Base-by-base conservation (phyloP, 371 early-diverging fungal species). In the Haplosporangium sp. region DNA sequence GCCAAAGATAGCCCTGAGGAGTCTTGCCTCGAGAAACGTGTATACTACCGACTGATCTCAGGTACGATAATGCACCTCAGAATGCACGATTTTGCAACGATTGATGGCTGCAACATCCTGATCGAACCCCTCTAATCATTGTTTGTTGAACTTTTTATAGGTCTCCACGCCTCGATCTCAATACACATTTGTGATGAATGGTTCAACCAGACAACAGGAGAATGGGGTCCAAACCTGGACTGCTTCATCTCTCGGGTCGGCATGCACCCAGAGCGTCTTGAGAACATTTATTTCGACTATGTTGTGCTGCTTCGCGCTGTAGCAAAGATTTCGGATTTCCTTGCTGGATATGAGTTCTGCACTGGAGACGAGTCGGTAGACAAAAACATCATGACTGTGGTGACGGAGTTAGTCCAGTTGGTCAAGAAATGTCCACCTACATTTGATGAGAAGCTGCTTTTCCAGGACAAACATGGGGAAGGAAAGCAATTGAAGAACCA, bases 121-220 rank as follows among this genome's bases (percentile, higher is more conserved):
- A 48, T 23, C n/a, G 29, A 29, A 38, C 9, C 29, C 13, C 21
- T 29, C 40, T 23, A 18, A 9, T 42, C 18, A 55, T 37, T 42
- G 6, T 53, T 29, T 40, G 12, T 46, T 48, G 53, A 12, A 51
- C 43, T 38, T 11, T 13, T 13, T 23, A n/a, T 56, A 77, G 79
- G 79, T 11, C 86, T 99, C 20, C 99, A 99, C 74, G 87, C 98
- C 0, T 98, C 98, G 21, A 97, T 98, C n/a, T 98, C 98, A 0
- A 94, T 95, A 21, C 99, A 99, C 81, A 94, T 99, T 48, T 98
- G 98, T 76, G 88, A 94, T 57, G 93, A 98, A 79, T 94, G 91
- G 84, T 91, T 95, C 71, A 89, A 98, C 73, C 84, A 89, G 59
- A 91, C 90, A 0, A 93, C 95, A 3, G 93, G 94, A 16, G 82